Conservation (phyloP, 73 alveolate species). For the Paramecium sexaurelia region DNA sequence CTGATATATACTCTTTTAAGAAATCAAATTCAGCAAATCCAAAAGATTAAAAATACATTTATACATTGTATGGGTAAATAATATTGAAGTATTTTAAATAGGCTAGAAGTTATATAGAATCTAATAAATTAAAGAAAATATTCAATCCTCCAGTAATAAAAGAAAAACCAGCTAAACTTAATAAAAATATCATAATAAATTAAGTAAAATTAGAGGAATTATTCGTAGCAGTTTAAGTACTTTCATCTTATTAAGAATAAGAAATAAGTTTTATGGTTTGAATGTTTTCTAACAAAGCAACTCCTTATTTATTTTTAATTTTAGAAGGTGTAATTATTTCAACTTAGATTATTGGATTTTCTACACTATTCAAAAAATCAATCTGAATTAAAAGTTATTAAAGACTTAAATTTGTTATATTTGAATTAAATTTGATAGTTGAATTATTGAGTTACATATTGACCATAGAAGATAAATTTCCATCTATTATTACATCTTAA, state of each 20-base stretch:
- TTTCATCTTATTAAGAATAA: background rate
- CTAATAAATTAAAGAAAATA: slow-evolving; percentile 28
- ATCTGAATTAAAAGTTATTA: background rate
- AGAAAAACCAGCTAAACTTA: slow-evolving; percentile 37
- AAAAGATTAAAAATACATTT: background rate
- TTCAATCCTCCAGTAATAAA: slow-evolving; percentile 45
- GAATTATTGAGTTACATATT: background rate
- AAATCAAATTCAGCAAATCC: slow-evolving; percentile 52
- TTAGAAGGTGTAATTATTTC: background rate
- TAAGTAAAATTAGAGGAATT: background rate
- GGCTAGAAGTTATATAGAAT: background rate
- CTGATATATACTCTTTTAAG: background rate
- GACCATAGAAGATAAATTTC: background rate
- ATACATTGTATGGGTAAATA: background rate
- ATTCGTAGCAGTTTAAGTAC: background rate
- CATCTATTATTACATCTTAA: background rate
- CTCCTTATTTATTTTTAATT: background rate
- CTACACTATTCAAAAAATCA: background rate
- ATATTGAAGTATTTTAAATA: slow-evolving; percentile 11
- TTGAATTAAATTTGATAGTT: background rate
- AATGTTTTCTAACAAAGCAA: background rate
- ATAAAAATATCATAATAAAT: background rate
- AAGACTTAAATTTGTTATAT: background rate
- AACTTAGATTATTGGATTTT: background rate
- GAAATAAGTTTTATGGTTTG: background rate